Evolutionary conservation across 331 rosid genomes (phyloP).

Genomic region (Phaseolus coccineus): DNA sequence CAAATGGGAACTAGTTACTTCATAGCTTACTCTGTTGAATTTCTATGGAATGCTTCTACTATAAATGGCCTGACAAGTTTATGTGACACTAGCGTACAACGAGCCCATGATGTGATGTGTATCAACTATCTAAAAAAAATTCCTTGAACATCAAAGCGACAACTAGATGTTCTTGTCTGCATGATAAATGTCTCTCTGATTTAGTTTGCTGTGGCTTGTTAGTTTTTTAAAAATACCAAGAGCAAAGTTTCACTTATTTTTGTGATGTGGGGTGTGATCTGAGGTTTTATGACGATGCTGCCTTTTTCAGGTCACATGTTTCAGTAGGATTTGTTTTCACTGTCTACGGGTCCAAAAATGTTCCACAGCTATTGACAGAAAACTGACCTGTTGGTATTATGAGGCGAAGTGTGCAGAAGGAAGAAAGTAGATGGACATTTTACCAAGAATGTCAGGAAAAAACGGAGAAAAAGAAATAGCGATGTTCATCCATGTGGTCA

Average conservation of each 20-base stretch:
- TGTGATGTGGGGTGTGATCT: conserved; percentile 31
- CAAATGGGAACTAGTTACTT: conserved; percentile 7
- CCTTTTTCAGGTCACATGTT: conserved; percentile 36
- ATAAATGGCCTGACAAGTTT: not conserved
- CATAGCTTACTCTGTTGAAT: not conserved
- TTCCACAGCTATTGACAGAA: conserved; percentile 31
- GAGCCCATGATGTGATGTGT: not conserved
- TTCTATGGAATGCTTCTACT: not conserved
- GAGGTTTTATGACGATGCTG: conserved; percentile 8
- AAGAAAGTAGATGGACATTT: not conserved
- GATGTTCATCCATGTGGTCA: conserved; percentile 32
- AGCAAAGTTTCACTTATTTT: conserved; percentile 1
- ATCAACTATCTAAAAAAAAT: not conserved
- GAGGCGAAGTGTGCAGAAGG: conserved; percentile 21
- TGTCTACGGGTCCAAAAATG: conserved; percentile 28
- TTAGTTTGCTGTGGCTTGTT: not conserved
- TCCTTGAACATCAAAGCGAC: conserved; percentile 20
- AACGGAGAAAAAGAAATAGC: not conserved
- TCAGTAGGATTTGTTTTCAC: conserved; percentile 2
- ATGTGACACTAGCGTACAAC: conserved; percentile 1
- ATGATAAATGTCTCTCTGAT: not conserved
- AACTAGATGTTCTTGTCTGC: conserved; percentile 24
- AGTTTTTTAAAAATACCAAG: not conserved
- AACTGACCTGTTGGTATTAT: conserved; percentile 15
- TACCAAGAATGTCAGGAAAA: not conserved